phyloP scores from a whole-genome alignment of 805 yeast species.

The Saturnispora ahearnii region DNA sequence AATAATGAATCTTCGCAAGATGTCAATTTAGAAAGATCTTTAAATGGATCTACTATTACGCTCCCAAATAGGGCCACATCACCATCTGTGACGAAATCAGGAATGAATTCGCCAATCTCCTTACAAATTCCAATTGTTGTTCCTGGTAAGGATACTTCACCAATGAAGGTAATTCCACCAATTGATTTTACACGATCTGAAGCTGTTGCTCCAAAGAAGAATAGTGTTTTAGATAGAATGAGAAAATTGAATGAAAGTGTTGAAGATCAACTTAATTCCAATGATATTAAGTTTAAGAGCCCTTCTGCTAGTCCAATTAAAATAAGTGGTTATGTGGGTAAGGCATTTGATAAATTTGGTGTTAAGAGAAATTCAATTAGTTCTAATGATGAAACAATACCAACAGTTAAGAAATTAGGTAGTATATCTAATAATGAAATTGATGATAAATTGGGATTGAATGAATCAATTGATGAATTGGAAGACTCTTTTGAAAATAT shows the following conservation, averaged over 20 bases:
- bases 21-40: slow-evolving; percentile 1
- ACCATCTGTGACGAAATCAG: slow-evolving; percentile 14
- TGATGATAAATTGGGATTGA: background rate
- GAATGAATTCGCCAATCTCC: slow-evolving; percentile 4
- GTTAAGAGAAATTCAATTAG: slow-evolving; percentile 17
- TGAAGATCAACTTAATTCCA: slow-evolving; percentile 4
- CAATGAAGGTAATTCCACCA: background rate
- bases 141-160: slow-evolving; percentile 11
- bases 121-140: slow-evolving; percentile 6
- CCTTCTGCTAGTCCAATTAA: background rate
- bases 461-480: background rate
- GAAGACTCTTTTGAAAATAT: background rate
- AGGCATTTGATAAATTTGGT: slow-evolving; percentile 26
- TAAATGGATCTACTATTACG: background rate
- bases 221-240: slow-evolving; percentile 19
- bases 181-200: background rate
- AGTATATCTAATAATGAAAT: background rate
- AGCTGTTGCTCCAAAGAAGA: background rate
- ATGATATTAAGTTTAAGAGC: background rate
- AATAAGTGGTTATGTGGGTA: slow-evolving; percentile 7
- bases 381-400: background rate
- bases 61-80: slow-evolving; percentile 6
- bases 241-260: slow-evolving; percentile 21
- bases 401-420: background rate
- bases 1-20: background rate